Conservation (phyloP, 345 rosid genomes). For the Gynandropsis gynandra region DNA sequence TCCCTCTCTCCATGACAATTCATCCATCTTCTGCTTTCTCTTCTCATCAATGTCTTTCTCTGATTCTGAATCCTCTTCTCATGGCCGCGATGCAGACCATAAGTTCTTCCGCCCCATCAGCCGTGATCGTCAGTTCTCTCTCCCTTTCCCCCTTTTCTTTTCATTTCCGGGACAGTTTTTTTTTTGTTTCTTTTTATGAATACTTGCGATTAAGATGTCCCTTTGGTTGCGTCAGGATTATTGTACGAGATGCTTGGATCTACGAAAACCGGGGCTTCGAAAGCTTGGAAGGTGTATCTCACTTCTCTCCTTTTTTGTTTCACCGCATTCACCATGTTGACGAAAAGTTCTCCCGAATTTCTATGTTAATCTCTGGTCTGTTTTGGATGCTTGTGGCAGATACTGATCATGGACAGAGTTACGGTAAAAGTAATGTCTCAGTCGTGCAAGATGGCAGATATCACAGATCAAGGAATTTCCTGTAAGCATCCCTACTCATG, state of each 20-base stretch:
- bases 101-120: conserved; percentile 69
- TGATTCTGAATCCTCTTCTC: conserved; percentile 56
- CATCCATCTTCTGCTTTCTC: background rate
- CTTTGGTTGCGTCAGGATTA: conserved; percentile 38
- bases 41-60: conserved; percentile 48
- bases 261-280: conserved; percentile 54
- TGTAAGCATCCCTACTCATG: conserved; percentile 35
- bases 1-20: conserved; percentile 7
- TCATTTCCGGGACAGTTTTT: background rate
- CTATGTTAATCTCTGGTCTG: background rate
- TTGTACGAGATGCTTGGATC: conserved; percentile 83
- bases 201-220: too few relatives aligned
- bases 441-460: conserved; percentile 88
- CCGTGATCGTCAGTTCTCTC: conserved; percentile 57
- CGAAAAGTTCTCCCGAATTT: background rate
- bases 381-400: conserved; percentile 29
- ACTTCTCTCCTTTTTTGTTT: background rate
- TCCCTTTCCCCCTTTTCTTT: background rate
- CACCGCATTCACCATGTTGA: background rate
- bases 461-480: conserved; percentile 93
- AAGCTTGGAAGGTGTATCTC: conserved; percentile 70
- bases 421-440: conserved; percentile 85
- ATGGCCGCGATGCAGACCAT: conserved; percentile 39
- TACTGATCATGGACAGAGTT: conserved; percentile 87
- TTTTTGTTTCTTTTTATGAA: background rate